Conservation (phyloP, 352 stramenopile genomes). For the Pseudoperonospora humuli region DNA sequence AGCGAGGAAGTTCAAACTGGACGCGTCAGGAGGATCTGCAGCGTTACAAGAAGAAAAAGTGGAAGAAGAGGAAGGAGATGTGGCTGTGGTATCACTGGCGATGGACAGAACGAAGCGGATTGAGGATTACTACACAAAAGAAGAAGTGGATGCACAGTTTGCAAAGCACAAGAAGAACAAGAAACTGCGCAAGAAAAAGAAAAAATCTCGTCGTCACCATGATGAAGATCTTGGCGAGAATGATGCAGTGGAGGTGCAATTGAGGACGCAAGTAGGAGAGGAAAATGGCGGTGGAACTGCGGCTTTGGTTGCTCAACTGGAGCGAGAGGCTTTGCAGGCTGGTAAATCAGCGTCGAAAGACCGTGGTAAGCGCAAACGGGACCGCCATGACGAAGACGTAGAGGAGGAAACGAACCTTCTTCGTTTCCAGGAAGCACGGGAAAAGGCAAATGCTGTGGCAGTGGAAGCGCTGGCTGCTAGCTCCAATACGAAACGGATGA, state of each 20-base stretch:
- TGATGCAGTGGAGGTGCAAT: constrained; percentile 22
- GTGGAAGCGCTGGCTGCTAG: constrained; percentile 32
- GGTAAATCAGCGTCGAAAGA: constrained; percentile 26
- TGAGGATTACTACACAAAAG: constrained; percentile 79
- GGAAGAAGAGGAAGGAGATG: constrained; percentile 22
- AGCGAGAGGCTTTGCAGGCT: constrained; percentile 42
- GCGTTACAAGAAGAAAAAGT: constrained; percentile 1
- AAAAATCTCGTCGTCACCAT: constrained; percentile 43
- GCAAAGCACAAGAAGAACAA: constrained; percentile 69
- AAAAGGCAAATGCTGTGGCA: constrained; percentile 48
- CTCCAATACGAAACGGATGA: constrained; percentile 27
- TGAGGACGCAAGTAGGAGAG: constrained; percentile 3
- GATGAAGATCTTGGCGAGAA: constrained; percentile 37
- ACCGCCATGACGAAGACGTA: constrained; percentile 22
- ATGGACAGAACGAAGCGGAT: constrained; percentile 40
- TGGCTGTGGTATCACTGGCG: constrained; percentile 51
- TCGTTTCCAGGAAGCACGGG: constrained; percentile 64
- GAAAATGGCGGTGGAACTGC: constrained; percentile 14
- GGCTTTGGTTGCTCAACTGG: constrained; percentile 52
- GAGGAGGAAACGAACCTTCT: constrained; percentile 46
- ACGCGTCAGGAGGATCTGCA: constrained; percentile 27
- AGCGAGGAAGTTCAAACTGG: constrained; percentile 51
- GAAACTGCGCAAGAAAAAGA: constrained; percentile 74
- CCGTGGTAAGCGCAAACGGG: constrained; percentile 47
- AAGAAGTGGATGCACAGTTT: constrained; percentile 83